Evolutionary conservation across 768 basidiomycete genomes (phyloP).

Genomic region (Suillus spraguei): DNA sequence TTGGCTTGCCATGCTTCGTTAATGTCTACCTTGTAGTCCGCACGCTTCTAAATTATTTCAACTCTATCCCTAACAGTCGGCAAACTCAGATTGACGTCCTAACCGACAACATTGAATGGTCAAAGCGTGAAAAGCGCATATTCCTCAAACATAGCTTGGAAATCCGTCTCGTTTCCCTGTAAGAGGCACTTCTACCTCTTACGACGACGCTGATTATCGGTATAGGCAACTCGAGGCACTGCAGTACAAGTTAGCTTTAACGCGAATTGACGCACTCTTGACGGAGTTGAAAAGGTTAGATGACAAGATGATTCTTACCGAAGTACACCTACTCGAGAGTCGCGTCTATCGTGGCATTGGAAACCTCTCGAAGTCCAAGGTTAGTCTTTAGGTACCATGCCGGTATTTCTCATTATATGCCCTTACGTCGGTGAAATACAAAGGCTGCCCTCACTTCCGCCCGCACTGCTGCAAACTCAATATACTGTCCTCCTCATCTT

Average conservation of each 20-base stretch:
- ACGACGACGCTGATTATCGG: slow-evolving; percentile 7
- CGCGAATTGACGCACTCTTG: slow-evolving; percentile 84
- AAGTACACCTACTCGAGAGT: slow-evolving; percentile 94
- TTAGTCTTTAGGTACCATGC: slow-evolving; percentile 28
- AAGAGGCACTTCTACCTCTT: slow-evolving; percentile 21
- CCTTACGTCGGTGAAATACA: neutral
- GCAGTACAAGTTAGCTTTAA: slow-evolving; percentile 77
- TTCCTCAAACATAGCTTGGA: slow-evolving; percentile 96
- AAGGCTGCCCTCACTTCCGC: slow-evolving; percentile 89
- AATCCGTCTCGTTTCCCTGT: slow-evolving; percentile 81
- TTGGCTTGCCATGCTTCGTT: neutral
- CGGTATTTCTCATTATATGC: neutral
- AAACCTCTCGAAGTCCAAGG: slow-evolving; percentile 91
- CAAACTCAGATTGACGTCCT: slow-evolving; percentile 83
- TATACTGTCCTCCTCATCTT: slow-evolving; percentile 84
- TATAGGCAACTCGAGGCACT: slow-evolving; percentile 71
- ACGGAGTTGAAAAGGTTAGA: slow-evolving; percentile 91
- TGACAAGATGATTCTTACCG: slow-evolving; percentile 97
- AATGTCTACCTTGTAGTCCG: slow-evolving; percentile 58
- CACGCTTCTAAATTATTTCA: slow-evolving; percentile 91
- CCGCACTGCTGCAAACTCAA: slow-evolving; percentile 91
- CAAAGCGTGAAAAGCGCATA: slow-evolving; percentile 87
- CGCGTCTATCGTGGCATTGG: slow-evolving; percentile 87
- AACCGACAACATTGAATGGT: slow-evolving; percentile 91
- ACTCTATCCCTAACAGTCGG: slow-evolving; percentile 71